phyloP scores from a whole-genome alignment of 495 filamentous ascomycete genomes.

The Astrocystis sublimbata region DNA sequence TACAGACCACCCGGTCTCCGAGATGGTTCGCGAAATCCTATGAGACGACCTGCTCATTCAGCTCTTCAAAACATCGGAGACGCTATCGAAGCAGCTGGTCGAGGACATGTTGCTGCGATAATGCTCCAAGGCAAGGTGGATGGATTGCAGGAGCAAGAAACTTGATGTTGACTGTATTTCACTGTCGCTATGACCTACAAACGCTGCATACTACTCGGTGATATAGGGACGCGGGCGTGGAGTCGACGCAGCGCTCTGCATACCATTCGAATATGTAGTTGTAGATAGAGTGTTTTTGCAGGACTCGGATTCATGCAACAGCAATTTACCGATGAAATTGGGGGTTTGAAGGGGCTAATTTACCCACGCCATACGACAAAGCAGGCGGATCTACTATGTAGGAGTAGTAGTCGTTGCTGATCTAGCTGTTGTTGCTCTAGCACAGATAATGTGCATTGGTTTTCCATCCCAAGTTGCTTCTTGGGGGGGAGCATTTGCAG shows the following conservation, averaged over 20 bases:
- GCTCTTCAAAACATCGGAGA: not conserved
- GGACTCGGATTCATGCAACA: slow-evolving; percentile 12
- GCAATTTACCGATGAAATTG: too few relatives aligned
- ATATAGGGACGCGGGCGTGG: too few relatives aligned
- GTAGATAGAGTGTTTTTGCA: too few relatives aligned
- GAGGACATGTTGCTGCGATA: not conserved
- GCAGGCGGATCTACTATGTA: too few relatives aligned
- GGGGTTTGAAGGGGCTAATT: not conserved
- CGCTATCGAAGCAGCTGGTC: not conserved
- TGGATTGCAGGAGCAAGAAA: too few relatives aligned
- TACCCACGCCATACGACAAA: not conserved
- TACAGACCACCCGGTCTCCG: not conserved
- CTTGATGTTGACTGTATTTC: not conserved
- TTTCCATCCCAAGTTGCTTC: too few relatives aligned
- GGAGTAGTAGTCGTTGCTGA: too few relatives aligned
- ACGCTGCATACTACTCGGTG: not conserved
- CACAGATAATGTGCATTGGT: too few relatives aligned
- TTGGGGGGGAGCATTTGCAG: not conserved
- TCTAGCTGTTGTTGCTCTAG: not conserved
- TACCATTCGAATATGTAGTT: too few relatives aligned
- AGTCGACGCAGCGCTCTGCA: too few relatives aligned
- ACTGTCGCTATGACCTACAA: not conserved
- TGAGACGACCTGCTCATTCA: not conserved
- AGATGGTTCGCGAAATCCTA: not conserved
- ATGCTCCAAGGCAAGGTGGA: too few relatives aligned